phyloP scores from a whole-genome alignment of 169 alveolate species.

The Plasmodium billcollinsi region DNA sequence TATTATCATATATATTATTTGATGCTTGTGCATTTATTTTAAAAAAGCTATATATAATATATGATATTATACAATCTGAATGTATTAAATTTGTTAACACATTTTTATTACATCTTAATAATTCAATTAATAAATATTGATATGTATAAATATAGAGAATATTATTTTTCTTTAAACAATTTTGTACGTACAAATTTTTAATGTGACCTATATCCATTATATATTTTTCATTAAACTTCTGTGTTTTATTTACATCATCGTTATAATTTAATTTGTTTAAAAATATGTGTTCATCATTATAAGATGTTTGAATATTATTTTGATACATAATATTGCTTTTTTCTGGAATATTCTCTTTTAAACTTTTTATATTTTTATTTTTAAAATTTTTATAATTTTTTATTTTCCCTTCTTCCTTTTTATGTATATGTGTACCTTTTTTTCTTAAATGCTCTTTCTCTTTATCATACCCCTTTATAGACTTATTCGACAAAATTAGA shows the following conservation, averaged over 20 bases:
- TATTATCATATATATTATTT: background rate
- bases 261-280: constrained; percentile 29
- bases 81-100: constrained; percentile 20
- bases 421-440: background rate
- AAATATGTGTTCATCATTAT: constrained; percentile 12
- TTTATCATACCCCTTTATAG: background rate
- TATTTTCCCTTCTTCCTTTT: background rate
- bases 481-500: constrained; percentile 17
- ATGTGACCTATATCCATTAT: constrained; percentile 27
- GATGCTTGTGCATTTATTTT: constrained; percentile 19
- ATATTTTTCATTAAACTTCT: constrained; percentile 1
- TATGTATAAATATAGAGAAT: constrained; percentile 38
- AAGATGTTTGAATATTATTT: no score
- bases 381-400: background rate
- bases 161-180: constrained; percentile 15
- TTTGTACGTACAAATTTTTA: constrained; percentile 28
- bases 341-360: no score
- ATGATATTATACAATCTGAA: constrained; percentile 58
- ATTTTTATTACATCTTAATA: constrained; percentile 31
- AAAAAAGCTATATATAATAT: constrained; percentile 56
- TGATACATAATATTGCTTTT: no score
- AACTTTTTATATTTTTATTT: background rate
- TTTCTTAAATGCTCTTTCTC: no score
- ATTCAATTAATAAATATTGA: constrained; percentile 60
- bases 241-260: constrained; percentile 8